Evolutionary conservation across 495 filamentous ascomycete genomes (phyloP).

Genomic region (Monascus purpureus): DNA sequence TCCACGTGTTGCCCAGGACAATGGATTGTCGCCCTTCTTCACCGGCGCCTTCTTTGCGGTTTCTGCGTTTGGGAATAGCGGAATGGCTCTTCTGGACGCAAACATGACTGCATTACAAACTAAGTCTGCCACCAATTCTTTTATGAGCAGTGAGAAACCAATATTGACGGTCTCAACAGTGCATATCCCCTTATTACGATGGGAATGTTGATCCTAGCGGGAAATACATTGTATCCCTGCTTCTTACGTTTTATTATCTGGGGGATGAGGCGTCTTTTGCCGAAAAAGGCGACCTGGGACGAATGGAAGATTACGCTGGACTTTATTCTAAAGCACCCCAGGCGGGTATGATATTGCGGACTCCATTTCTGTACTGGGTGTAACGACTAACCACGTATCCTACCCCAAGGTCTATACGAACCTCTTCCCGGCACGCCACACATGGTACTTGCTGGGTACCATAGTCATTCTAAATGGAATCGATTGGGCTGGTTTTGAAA

Average conservation of each 20-base stretch:
- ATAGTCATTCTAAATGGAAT: conserved; percentile 64
- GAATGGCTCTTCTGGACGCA: conserved; percentile 70
- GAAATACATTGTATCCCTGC: conserved; percentile 69
- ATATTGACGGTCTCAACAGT: conserved; percentile 9
- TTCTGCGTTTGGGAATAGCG: conserved; percentile 78
- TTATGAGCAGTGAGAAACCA: neutral
- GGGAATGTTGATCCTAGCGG: conserved; percentile 64
- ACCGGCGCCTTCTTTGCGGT: conserved; percentile 31
- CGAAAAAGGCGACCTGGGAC: conserved; percentile 25
- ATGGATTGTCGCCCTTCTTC: conserved; percentile 55
- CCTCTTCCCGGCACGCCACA: conserved; percentile 61
- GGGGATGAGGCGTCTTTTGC: conserved; percentile 37
- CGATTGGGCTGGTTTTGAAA: conserved; percentile 70
- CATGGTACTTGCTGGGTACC: conserved; percentile 66
- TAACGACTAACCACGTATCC: too few relatives aligned
- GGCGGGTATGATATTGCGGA: conserved; percentile 40
- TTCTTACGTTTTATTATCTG: conserved; percentile 69
- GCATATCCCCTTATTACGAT: conserved; percentile 63
- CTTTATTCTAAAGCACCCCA: conserved; percentile 70
- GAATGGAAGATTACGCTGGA: conserved; percentile 50
- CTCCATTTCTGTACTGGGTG: too few relatives aligned
- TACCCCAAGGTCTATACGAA: conserved; percentile 53
- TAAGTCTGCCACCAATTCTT: conserved; percentile 9
- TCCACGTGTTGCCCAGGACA: conserved; percentile 40
- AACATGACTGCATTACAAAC: conserved; percentile 51